Base-by-base conservation (phyloP, 2,329 filamentous ascomycete genomes). In the Metarhizium album region DNA sequence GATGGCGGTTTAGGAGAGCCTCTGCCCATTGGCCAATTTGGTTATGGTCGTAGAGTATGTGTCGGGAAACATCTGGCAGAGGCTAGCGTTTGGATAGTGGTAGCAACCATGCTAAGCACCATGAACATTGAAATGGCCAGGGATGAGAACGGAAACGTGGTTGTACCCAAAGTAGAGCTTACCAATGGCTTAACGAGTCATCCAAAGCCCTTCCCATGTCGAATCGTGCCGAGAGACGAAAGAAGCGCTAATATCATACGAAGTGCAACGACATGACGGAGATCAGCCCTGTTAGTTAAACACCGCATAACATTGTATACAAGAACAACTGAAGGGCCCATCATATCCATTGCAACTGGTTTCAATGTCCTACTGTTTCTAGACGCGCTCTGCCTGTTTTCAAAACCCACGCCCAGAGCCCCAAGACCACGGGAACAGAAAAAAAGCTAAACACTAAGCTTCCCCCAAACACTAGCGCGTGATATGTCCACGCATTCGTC, bases 381-480 rank as follows among this genome's bases (percentile, higher is more conserved):
- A 29, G 11, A 29, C 11, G 27, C 7, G 27, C 27, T 29, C 27
- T 29, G 7, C 27, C 3, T 8, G 27, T 29, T 29, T 29, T 29
- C 27, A 29, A 9, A 29, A 8, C 5, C 27, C 27, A 9, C 5
- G 27, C 27, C 2, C 27, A 29, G 7, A 29, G 27, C 5, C 50
- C 60, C 57, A 76, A 70, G 0, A 82, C 70, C 3, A 76, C 43
- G 0, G 76, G 2, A n/a, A 84, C 66, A 45, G 74, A 73, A 3
- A 79, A 67, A 55, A 87, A 84, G 40, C 77, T 82, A 54, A 86
- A 86, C 0, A 87, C 80, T 43, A 87, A 64, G 55, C 79, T 82
- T 0, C 83, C 83, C 0, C 83, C 83, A 66, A 87, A 87, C 0
- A 87, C 77, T 24, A 84, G 62, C 0, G 75, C 72, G 57, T 86